These are phyloP conservation scores for Arthroderma sp. DNA, from an alignment of 2,329 filamentous ascomycete genomes.

Conservation along the genomic window DNA sequence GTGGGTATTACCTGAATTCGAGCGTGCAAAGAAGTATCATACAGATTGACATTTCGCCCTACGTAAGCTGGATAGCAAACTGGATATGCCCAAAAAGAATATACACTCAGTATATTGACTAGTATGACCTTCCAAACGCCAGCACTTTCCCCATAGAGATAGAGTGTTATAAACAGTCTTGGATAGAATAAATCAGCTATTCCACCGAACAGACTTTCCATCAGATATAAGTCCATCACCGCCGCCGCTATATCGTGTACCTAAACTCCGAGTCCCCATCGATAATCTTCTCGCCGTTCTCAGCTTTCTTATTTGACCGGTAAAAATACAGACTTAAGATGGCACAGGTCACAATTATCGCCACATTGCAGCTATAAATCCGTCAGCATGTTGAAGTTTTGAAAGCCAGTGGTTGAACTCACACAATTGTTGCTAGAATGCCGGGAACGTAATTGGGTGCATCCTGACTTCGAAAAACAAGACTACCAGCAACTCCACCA, in stretches of 20 bases:
- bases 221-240: too few species aligned
- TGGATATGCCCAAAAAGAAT: too few species aligned
- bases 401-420: neutral
- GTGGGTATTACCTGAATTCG: too few species aligned
- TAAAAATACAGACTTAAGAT: constrained; percentile 5
- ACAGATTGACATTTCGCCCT: too few species aligned
- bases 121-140: too few species aligned
- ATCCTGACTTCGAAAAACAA: constrained; percentile 45
- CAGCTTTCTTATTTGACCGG: constrained; percentile 5
- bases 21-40: too few species aligned
- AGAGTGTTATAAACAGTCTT: too few species aligned
- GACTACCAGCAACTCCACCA: constrained; percentile 58
- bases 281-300: constrained; percentile 6
- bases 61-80: too few species aligned
- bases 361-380: neutral
- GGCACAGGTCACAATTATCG: neutral
- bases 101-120: too few species aligned
- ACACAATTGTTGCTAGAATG: constrained; percentile 8
- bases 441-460: constrained; percentile 8
- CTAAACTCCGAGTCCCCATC: constrained; percentile 2
- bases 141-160: too few species aligned
- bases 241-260: constrained; percentile 4
- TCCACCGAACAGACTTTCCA: too few species aligned
- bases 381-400: neutral
- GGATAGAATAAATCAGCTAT: too few species aligned